These are phyloP conservation scores for Malus hybrid DNA, from an alignment of 331 rosid genomes.

Conservation along the genomic window DNA sequence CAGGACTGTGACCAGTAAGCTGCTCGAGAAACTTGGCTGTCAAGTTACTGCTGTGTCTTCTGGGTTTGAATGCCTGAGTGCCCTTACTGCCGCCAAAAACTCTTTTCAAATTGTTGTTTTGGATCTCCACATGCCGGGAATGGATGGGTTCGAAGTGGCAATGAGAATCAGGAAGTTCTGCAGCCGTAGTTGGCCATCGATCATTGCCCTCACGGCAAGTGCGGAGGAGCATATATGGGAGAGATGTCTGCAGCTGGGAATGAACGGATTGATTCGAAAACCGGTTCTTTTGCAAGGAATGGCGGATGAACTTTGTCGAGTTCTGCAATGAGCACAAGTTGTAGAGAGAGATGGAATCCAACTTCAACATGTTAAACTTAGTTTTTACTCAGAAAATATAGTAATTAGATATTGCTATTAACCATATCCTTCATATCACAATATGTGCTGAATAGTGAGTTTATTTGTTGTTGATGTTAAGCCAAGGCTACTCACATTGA, in stretches of 20 bases:
- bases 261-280: constrained; percentile 74
- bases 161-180: constrained; percentile 58
- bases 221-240: constrained; percentile 63
- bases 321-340: constrained; percentile 27
- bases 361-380: constrained; percentile 5
- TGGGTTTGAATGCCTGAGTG: constrained; percentile 61
- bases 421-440: constrained; percentile 14
- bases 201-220: constrained; percentile 73
- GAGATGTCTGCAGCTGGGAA: constrained; percentile 63
- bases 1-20: constrained; percentile 68
- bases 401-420: constrained; percentile 23
- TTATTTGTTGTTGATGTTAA: not conserved
- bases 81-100: constrained; percentile 35
- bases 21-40: constrained; percentile 83
- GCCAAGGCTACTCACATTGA: not conserved
- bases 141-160: constrained; percentile 83
- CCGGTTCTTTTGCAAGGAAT: constrained; percentile 61
- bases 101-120: constrained; percentile 41
- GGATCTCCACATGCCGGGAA: constrained; percentile 89
- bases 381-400: constrained; percentile 18
- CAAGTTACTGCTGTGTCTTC: constrained; percentile 67
- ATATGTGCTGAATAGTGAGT: not conserved
- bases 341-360: constrained; percentile 1
- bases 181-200: constrained; percentile 59
- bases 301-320: constrained; percentile 59